Conservation (phyloP, 192 early-diverging fungal species). For the Podila epicladia region DNA sequence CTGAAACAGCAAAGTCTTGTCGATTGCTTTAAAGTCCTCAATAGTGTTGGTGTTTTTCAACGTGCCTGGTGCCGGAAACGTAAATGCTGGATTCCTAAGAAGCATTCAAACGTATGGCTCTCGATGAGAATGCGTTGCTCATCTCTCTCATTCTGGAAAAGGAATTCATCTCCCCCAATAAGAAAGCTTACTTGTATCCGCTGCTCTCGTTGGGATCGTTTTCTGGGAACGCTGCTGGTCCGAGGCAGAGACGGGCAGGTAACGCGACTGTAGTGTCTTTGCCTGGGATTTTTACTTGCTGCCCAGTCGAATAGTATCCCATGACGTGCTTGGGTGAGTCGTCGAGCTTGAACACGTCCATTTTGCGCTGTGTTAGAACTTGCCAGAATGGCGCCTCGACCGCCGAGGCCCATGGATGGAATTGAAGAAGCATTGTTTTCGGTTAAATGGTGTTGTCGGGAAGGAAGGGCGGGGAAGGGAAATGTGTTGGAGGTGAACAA, state of each 20-base stretch:
- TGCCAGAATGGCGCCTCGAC: conserved; percentile 95
- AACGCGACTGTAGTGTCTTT: conserved; percentile 56
- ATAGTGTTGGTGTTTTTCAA: conserved; percentile 95
- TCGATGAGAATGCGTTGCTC: not conserved
- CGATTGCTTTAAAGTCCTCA: conserved; percentile 86
- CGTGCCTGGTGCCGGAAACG: conserved; percentile 59
- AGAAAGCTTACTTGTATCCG: conserved; percentile 16
- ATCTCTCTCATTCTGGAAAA: not conserved
- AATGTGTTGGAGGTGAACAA: not conserved
- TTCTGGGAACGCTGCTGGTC: conserved; percentile 61
- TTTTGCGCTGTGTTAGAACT: conserved; percentile 81
- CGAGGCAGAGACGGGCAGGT: conserved; percentile 72
- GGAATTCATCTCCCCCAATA: not conserved
- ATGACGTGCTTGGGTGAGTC: conserved; percentile 64
- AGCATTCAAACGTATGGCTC: not conserved
- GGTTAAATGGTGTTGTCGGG: not conserved
- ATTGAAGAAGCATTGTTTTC: conserved; percentile 70
- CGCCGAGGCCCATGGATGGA: conserved; percentile 83
- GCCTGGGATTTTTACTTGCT: conserved; percentile 55
- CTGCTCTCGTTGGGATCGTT: conserved; percentile 9
- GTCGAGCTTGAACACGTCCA: conserved; percentile 84
- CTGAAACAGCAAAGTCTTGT: conserved; percentile 78
- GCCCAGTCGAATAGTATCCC: conserved; percentile 74
- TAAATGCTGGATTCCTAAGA: conserved; percentile 50
- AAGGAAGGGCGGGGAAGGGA: not conserved